Conservation (phyloP, 2,329 filamentous ascomycete genomes). For the Alternaria arbusti region DNA sequence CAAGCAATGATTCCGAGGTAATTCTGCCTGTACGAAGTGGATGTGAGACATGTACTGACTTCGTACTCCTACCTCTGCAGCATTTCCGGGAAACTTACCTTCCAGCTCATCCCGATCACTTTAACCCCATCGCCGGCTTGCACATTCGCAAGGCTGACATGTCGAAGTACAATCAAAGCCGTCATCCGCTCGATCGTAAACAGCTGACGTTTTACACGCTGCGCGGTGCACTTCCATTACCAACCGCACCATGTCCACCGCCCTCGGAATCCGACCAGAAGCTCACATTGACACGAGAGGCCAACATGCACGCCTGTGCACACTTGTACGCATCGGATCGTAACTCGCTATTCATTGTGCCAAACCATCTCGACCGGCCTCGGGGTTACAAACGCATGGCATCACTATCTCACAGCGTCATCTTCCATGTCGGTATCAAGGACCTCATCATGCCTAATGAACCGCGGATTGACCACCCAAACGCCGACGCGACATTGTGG, state of each 20-base stretch:
- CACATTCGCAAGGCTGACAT: conserved; percentile 62
- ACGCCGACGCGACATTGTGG: conserved; percentile 34
- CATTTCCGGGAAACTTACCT: conserved; percentile 40
- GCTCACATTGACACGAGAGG: conserved; percentile 20
- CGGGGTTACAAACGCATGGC: conserved; percentile 40
- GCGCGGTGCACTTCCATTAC: conserved; percentile 42
- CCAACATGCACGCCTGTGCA: conserved; percentile 64
- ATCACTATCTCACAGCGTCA: conserved; percentile 40
- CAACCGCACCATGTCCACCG: conserved; percentile 33
- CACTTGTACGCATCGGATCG: conserved; percentile 65
- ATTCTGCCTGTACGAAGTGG: not conserved
- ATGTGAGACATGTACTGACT: not conserved
- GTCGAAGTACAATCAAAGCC: conserved; percentile 53
- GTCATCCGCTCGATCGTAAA: conserved; percentile 43
- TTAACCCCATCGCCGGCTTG: conserved; percentile 53
- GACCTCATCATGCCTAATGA: conserved; percentile 34
- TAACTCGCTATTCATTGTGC: conserved; percentile 61
- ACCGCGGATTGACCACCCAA: conserved; percentile 27
- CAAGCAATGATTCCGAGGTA: conserved; percentile 27
- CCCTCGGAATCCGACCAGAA: not conserved
- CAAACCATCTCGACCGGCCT: conserved; percentile 50
- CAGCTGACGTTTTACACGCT: conserved; percentile 44
- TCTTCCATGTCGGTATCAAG: conserved; percentile 41
- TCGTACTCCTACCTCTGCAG: not conserved
- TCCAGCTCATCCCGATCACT: conserved; percentile 40